Percentiles rank a stretch among this genome's conserved stretches.
Evolutionary conservation across 2,329 filamentous ascomycete genomes (phyloP).

Genomic region (Sporothrix schenckii): DNA sequence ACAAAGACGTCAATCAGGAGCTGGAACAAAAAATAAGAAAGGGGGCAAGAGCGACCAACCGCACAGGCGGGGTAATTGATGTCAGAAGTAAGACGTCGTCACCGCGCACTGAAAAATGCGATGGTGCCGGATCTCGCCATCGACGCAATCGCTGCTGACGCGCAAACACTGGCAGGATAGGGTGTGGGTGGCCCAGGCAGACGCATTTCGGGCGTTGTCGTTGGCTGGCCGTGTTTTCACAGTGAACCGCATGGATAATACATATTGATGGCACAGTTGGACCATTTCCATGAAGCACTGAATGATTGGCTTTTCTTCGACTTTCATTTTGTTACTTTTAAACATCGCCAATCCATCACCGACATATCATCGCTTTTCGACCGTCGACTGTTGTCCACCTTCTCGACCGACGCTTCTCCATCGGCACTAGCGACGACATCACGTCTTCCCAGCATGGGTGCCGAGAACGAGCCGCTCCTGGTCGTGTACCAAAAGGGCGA

Average conservation of each 20-base stretch:
- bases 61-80: not conserved
- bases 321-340: not conserved
- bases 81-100: not conserved
- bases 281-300: not conserved
- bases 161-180: not conserved
- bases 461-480: conserved; percentile 23
- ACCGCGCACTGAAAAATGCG: not conserved
- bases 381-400: not conserved
- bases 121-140: conserved; percentile 13
- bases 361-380: not conserved
- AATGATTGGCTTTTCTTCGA: not conserved
- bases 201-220: conserved; percentile 29
- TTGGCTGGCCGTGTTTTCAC: conserved; percentile 12
- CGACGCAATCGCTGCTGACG: not conserved
- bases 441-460: not conserved
- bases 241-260: not conserved
- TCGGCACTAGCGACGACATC: not conserved
- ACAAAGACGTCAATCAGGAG: not conserved
- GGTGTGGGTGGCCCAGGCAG: conserved; percentile 28
- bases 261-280: not conserved
- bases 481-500: not conserved
- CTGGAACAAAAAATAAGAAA: not conserved
- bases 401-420: not conserved
- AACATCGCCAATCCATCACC: too few species aligned
- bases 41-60: not conserved